phyloP scores from a whole-genome alignment of 2,329 filamentous ascomycete genomes.

The Ophiocordyceps australis region DNA sequence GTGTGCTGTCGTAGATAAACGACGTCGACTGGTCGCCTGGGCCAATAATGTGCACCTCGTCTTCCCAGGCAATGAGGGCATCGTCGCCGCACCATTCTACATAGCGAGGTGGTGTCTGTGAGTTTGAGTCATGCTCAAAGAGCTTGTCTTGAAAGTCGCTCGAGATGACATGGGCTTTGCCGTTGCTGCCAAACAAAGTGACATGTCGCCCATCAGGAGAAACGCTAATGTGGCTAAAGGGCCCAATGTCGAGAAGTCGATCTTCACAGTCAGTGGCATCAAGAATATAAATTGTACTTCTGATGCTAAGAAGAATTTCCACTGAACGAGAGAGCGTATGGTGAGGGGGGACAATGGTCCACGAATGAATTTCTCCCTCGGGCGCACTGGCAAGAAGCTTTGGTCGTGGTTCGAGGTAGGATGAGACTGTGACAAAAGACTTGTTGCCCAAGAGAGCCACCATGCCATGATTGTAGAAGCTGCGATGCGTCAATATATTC shows the following conservation, averaged over 20 bases:
- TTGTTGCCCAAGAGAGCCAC: constrained; percentile 86
- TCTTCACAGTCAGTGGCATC: constrained; percentile 87
- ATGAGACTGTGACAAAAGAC: constrained; percentile 66
- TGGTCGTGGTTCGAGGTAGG: constrained; percentile 80
- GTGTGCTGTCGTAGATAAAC: constrained; percentile 79
- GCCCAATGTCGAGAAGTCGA: constrained; percentile 74
- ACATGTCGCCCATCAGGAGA: constrained; percentile 83
- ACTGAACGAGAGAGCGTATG: constrained; percentile 85
- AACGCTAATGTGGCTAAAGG: constrained; percentile 77
- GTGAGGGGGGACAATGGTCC: constrained; percentile 74
- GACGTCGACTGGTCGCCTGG: constrained; percentile 58
- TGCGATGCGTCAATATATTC: constrained; percentile 7
- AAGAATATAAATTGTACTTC: constrained; percentile 66
- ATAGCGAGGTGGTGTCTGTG: constrained; percentile 68
- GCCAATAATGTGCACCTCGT: constrained; percentile 88
- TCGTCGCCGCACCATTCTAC: constrained; percentile 96
- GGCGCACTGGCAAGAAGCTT: constrained; percentile 63
- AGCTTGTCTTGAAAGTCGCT: constrained; percentile 88
- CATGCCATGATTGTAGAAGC: constrained; percentile 81
- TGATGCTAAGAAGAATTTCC: constrained; percentile 76
- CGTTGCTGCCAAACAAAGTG: constrained; percentile 70
- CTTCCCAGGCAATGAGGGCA: constrained; percentile 90
- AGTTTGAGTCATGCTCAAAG: constrained; percentile 80
- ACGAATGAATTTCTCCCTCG: constrained; percentile 65
- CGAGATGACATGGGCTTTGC: constrained; percentile 80